A percentile compares a stretch with the other conserved stretches of the same genome.
Evolutionary conservation across 768 basidiomycete species (phyloP).

Genomic region (Podaxis rugospora): DNA sequence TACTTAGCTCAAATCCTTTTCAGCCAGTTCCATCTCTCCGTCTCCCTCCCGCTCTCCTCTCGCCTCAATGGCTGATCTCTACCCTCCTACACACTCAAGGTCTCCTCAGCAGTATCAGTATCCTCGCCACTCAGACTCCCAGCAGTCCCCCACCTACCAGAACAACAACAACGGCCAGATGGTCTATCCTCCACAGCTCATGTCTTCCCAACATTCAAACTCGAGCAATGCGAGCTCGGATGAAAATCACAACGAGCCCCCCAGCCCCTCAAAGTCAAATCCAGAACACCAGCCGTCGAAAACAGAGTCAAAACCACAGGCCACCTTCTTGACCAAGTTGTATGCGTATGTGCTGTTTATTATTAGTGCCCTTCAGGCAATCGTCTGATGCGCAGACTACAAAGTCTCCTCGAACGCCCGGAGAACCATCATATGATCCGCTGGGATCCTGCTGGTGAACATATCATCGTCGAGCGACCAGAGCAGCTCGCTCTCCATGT

Average conservation of each 20-base stretch:
- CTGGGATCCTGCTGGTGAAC: constrained; percentile 90
- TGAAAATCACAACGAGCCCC: constrained; percentile 46
- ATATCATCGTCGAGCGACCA: constrained; percentile 93
- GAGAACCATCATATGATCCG: constrained; percentile 98
- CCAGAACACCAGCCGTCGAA: constrained; percentile 47
- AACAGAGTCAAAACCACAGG: constrained; percentile 77
- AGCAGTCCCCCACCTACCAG: constrained; percentile 18
- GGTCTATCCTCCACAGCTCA: constrained; percentile 31
- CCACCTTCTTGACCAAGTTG: constrained; percentile 95
- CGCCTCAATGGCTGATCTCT: constrained; percentile 52
- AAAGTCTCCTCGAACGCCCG: constrained; percentile 80
- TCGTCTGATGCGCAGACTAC: constrained; percentile 9
- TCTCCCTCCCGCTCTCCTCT: constrained; percentile 20
- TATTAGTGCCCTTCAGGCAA: background rate
- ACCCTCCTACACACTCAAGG: constrained; percentile 39
- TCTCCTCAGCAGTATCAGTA: constrained; percentile 15
- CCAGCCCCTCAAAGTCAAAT: constrained; percentile 36
- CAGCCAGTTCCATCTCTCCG: constrained; percentile 11
- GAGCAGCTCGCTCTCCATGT: constrained; percentile 93
- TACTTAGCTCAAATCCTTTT: constrained; percentile 10
- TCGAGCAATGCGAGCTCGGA: constrained; percentile 36
- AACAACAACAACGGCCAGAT: constrained; percentile 26
- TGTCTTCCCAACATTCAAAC: constrained; percentile 36
- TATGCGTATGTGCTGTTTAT: constrained; percentile 69
- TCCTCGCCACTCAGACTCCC: constrained; percentile 15